These are phyloP conservation scores for Penicillium salamii DNA, from an alignment of 495 filamentous ascomycete species.

Conservation along the genomic window DNA sequence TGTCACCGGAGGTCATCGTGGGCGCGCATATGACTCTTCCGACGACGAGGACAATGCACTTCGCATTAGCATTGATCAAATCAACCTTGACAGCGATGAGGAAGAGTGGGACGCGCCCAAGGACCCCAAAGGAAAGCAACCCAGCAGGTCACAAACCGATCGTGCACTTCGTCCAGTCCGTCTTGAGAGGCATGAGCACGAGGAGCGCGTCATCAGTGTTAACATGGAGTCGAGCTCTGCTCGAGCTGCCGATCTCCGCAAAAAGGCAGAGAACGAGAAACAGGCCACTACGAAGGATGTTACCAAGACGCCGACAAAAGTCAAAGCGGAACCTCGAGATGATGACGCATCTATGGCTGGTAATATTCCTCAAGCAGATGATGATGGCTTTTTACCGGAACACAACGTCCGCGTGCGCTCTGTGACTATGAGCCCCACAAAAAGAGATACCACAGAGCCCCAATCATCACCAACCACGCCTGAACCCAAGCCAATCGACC, in stretches of 20 bases:
- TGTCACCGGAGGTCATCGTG: conserved; percentile 20
- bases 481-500: conserved; percentile 21
- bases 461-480: conserved; percentile 2
- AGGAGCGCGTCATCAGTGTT: conserved; percentile 46
- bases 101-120: conserved; percentile 24
- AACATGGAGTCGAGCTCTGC: conserved; percentile 51
- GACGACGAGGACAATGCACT: conserved; percentile 42
- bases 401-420: conserved; percentile 39
- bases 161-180: conserved; percentile 45
- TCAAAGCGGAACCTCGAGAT: conserved; percentile 48
- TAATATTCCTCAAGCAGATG: conserved; percentile 29
- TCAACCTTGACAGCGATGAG: conserved; percentile 46
- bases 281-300: conserved; percentile 28
- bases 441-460: conserved; percentile 1
- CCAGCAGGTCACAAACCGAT: conserved; percentile 22
- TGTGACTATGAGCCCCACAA: conserved; percentile 8
- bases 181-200: conserved; percentile 50
- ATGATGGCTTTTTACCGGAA: conserved; percentile 38
- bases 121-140: conserved; percentile 37
- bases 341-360: conserved; percentile 39
- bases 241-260: conserved; percentile 41
- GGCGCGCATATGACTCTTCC: conserved; percentile 31
- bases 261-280: conserved; percentile 36
- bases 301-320: conserved; percentile 8
- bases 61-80: conserved; percentile 49